Conservation (phyloP, 2,329 filamentous ascomycete species). For the Ophiostoma piceae region DNA sequence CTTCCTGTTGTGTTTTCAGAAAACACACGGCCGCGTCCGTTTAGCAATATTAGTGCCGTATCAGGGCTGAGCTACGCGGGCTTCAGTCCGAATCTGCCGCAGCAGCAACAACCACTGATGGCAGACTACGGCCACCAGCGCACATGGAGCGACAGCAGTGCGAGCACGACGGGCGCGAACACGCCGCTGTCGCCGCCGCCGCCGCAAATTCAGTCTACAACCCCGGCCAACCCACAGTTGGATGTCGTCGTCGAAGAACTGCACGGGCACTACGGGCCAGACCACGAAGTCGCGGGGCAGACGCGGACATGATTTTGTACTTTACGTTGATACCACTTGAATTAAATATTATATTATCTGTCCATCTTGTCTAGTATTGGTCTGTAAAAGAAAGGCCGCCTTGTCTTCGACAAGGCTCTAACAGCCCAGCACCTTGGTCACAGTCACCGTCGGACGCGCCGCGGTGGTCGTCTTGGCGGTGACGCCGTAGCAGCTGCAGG, state of each 20-base stretch:
- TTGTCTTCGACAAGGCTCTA: too few species aligned
- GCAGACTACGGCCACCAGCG: slow-evolving; percentile 1
- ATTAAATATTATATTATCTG: background rate
- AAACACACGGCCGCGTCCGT: background rate
- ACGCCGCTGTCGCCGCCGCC: slow-evolving; percentile 11
- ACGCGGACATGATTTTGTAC: slow-evolving; percentile 33
- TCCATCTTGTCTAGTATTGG: too few species aligned
- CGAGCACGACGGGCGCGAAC: slow-evolving; percentile 3
- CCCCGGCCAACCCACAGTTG: slow-evolving; percentile 24
- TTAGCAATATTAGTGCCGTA: background rate
- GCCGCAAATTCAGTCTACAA: slow-evolving; percentile 12
- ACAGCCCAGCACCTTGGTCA: slow-evolving; percentile 36
- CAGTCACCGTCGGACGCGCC: slow-evolving; percentile 38
- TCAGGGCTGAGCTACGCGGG: background rate
- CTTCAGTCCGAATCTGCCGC: background rate
- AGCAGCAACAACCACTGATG: slow-evolving; percentile 29
- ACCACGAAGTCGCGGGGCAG: slow-evolving; percentile 39
- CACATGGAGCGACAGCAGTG: slow-evolving; percentile 30
- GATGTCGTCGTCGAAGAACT: slow-evolving; percentile 43
- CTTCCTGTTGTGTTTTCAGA: slow-evolving; percentile 28
- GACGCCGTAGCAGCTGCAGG: slow-evolving; percentile 44
- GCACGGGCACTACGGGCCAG: slow-evolving; percentile 46
- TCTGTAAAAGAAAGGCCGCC: too few species aligned
- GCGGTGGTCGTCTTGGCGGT: slow-evolving; percentile 38
- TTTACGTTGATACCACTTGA: background rate